These are phyloP conservation scores for Pyrrhoderma lamaoense DNA, from an alignment of 1,284 basidiomycete genomes.

Conservation along the genomic window DNA sequence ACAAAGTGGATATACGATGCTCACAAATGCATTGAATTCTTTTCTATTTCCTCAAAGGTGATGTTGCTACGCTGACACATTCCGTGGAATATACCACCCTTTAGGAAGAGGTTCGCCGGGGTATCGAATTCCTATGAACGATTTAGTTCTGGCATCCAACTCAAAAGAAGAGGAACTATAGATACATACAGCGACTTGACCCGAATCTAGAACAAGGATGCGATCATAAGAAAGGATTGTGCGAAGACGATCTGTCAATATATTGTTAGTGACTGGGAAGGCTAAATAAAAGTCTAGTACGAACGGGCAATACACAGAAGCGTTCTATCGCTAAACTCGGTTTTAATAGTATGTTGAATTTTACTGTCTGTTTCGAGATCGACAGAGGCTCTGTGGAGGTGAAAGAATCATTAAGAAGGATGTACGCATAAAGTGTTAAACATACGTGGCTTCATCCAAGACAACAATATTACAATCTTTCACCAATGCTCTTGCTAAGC, in stretches of 20 bases:
- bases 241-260: constrained; percentile 51
- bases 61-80: constrained; percentile 63
- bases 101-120: constrained; percentile 52
- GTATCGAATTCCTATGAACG: constrained; percentile 57
- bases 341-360: constrained; percentile 65
- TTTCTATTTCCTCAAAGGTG: constrained; percentile 42
- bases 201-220: constrained; percentile 67
- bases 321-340: constrained; percentile 57
- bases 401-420: background rate
- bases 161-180: background rate
- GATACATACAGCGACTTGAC: constrained; percentile 51
- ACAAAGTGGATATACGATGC: too few species aligned
- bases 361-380: constrained; percentile 67
- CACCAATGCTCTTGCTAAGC: constrained; percentile 64
- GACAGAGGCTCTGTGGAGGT: constrained; percentile 48
- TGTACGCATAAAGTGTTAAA: constrained; percentile 5
- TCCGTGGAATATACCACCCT: constrained; percentile 52
- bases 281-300: constrained; percentile 20
- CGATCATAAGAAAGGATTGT: constrained; percentile 80
- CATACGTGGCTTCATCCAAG: constrained; percentile 53
- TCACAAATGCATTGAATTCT: constrained; percentile 3
- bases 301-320: constrained; percentile 57
- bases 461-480: constrained; percentile 53
- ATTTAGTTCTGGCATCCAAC: background rate
- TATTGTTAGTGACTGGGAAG: background rate